Evolutionary conservation across 768 basidiomycete genomes (phyloP), one percentile per base, ranked within the genome.

Genomic region (Leccinum sublutescens): DNA sequence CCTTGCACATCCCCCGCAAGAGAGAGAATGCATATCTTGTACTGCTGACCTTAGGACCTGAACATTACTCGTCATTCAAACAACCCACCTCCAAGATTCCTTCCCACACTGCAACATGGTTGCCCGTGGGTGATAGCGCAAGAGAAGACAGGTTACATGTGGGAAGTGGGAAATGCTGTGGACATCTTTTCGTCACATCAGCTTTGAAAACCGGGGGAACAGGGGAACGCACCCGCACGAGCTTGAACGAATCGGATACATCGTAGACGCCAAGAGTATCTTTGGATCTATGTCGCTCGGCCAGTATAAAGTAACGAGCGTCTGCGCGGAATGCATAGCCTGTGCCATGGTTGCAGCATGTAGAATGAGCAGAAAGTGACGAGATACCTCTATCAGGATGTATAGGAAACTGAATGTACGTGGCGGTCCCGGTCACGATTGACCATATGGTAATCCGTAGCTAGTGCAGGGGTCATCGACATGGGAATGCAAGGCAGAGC

Each of bases 231-330:
- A 93, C 92, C 64, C 89, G 80, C 54, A 88, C 82, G 21, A 93
- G 78, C 64, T 85, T 87, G 74, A 87, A 95, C 1, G 80, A 77
- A 56, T 89, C 82, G 3, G 78, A 65, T 3, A 83, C 78, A 67
- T 96, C 93, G 69, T 98, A 97, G 4, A 97, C 76, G 23, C 93
- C 92, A 0, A 94, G 70, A 0, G 88, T 89, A 66, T 96, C 94
- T 72, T 89, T 94, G 1, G 92, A 95, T 64, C 89, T 89, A 70
- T 96, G 94, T 21, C 92, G 82, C 70, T 97, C 95, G 5, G 89
- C 93, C 5, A 96, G 76, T 23, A 93, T 76, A 65, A 96, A 88
- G 72, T 95, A 95, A 12, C 86, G 85, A 2, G 87, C 88, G 74
- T 95, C 93, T 31, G 84, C 72, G 47, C 89, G 83, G 70, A 93